Evolutionary conservation across 805 yeast species (phyloP).

Genomic region (Wickerhamomyces xylosicus): DNA sequence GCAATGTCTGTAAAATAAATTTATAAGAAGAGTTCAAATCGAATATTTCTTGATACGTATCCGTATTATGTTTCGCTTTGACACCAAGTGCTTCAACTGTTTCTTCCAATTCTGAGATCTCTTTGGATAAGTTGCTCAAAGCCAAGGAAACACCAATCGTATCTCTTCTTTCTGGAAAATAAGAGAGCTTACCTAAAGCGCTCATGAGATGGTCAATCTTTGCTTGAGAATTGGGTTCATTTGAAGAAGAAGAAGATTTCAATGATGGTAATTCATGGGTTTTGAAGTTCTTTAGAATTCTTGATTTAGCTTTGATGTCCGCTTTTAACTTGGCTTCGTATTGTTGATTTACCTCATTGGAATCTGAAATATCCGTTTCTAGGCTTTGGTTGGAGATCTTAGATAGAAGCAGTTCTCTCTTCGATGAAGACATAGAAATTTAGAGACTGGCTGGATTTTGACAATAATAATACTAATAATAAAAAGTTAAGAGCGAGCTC

Average conservation of each 20-base stretch:
- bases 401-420: background rate
- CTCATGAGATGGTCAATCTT: constrained; percentile 4
- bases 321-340: constrained; percentile 4
- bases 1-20: no score
- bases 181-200: constrained; percentile 12
- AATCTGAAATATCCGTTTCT: background rate
- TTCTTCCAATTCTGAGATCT: constrained; percentile 6
- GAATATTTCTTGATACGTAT: background rate
- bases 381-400: background rate
- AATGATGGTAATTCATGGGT: constrained; percentile 2
- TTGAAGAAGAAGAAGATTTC: background rate
- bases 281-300: constrained; percentile 5
- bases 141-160: constrained; percentile 14
- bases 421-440: no score
- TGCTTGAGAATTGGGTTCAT: background rate
- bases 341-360: constrained; percentile 1
- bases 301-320: constrained; percentile 4
- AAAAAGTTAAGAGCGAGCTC: no score
- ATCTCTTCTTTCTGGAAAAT: constrained; percentile 16
- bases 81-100: constrained; percentile 1
- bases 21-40: background rate
- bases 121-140: constrained; percentile 7
- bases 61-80: background rate
- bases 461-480: no score
- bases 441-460: no score